Percentiles rank a stretch among this genome's conserved stretches.
Evolutionary conservation across 164 flowering plant genomes (phyloP).

Genomic region (Vitis cinerea): DNA sequence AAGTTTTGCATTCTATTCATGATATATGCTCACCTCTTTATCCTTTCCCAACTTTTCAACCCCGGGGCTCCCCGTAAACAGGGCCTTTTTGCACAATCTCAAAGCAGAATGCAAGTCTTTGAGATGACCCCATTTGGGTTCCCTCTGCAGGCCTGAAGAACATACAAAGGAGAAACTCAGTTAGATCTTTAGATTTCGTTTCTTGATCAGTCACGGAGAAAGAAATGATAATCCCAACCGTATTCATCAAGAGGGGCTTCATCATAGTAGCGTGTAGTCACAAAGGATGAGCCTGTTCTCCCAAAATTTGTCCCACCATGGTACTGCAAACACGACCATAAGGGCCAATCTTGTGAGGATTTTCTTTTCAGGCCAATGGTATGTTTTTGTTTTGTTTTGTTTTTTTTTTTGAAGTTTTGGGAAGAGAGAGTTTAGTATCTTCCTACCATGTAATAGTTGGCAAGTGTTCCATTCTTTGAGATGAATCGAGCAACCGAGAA

Average conservation of each 20-base stretch:
- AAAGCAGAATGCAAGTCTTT: slow-evolving; percentile 80
- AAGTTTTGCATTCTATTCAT: too few species aligned
- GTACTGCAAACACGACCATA: slow-evolving; percentile 38
- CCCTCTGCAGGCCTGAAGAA: slow-evolving; percentile 58
- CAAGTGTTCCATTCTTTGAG: slow-evolving; percentile 72
- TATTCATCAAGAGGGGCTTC: slow-evolving; percentile 89
- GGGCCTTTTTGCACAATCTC: slow-evolving; percentile 63
- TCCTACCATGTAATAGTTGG: slow-evolving; percentile 87
- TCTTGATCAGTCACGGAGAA: too few species aligned
- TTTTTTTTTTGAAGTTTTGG: neutral
- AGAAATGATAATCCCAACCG: slow-evolving; percentile 31
- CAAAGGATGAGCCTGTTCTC: slow-evolving; percentile 54
- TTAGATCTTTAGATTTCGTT: neutral
- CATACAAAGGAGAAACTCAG: neutral
- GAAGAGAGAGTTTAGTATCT: neutral
- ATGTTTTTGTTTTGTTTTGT: too few species aligned
- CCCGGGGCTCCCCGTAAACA: slow-evolving; percentile 51
- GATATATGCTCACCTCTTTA: slow-evolving; percentile 44
- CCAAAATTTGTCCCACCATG: slow-evolving; percentile 85
- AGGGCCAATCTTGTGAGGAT: too few species aligned
- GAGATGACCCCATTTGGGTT: slow-evolving; percentile 86
- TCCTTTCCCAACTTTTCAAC: slow-evolving; percentile 25
- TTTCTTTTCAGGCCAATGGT: too few species aligned
- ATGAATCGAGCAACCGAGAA: slow-evolving; percentile 79
- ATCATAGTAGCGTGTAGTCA: slow-evolving; percentile 78